phyloP scores from a whole-genome alignment of 108 stramenopile species.

The Skeletonema menzelii region DNA sequence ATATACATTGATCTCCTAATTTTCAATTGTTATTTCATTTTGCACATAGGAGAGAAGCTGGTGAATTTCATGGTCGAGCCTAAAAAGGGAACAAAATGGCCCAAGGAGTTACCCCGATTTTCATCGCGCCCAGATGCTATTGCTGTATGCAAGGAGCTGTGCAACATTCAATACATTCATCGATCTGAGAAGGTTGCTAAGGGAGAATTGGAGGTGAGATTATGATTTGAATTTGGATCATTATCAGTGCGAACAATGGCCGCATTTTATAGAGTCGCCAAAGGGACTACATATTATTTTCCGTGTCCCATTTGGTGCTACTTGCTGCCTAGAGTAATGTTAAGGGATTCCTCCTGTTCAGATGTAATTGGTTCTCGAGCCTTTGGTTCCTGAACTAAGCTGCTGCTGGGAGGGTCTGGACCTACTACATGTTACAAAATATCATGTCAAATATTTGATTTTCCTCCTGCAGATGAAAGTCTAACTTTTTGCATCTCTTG shows the following conservation, averaged over 20 bases:
- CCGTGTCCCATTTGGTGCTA: slow-evolving; percentile 51
- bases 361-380: slow-evolving; percentile 33
- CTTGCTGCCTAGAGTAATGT: slow-evolving; percentile 49
- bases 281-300: slow-evolving; percentile 28
- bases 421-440: slow-evolving; percentile 36
- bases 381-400: slow-evolving; percentile 26
- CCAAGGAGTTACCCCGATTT: slow-evolving; percentile 83
- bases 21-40: background rate
- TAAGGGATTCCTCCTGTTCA: slow-evolving; percentile 47
- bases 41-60: slow-evolving; percentile 84
- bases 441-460: background rate
- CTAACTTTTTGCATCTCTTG: background rate
- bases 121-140: slow-evolving; percentile 82
- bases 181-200: slow-evolving; percentile 92
- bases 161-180: slow-evolving; percentile 85
- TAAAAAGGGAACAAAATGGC: slow-evolving; percentile 91
- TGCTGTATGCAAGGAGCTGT: slow-evolving; percentile 84
- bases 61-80: slow-evolving; percentile 93
- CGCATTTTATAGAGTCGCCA: slow-evolving; percentile 57
- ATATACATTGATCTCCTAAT: background rate
- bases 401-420: slow-evolving; percentile 46
- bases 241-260: slow-evolving; percentile 12
- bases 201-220: slow-evolving; percentile 84
- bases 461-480: background rate
- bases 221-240: background rate